Conservation (phyloP, 495 filamentous ascomycete species). For the Hypoxylon cercidicola region DNA sequence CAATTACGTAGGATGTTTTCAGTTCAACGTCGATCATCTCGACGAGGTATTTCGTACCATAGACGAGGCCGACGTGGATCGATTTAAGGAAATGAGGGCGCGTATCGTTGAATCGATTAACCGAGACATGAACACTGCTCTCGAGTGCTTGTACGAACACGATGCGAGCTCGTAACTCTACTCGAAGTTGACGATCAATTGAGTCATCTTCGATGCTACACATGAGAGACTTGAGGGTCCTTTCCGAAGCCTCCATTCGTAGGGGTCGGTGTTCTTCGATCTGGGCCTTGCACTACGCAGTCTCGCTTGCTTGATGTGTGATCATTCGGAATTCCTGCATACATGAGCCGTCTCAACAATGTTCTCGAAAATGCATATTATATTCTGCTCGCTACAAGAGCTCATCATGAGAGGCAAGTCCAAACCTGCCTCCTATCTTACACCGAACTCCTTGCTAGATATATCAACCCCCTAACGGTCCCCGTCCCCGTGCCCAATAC, state of each 20-base stretch:
- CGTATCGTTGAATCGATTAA: neutral
- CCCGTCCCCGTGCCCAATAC: neutral
- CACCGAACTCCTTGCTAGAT: conserved; percentile 32
- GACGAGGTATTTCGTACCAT: too few species aligned
- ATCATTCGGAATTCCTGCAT: too few species aligned
- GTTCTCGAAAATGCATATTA: too few species aligned
- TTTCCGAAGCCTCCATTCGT: too few species aligned
- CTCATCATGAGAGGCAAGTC: neutral
- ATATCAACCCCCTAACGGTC: neutral
- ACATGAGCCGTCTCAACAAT: too few species aligned
- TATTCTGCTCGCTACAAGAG: neutral
- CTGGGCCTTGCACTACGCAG: too few species aligned
- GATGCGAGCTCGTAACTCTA: neutral
- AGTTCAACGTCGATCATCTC: neutral
- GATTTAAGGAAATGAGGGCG: neutral
- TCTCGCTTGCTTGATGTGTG: too few species aligned
- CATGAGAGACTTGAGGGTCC: too few species aligned
- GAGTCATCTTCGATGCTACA: neutral
- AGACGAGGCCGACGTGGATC: neutral
- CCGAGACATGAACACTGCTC: neutral
- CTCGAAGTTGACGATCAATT: neutral
- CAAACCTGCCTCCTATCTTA: conserved; percentile 1
- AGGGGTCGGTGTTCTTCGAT: too few species aligned
- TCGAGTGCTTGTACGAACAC: neutral
- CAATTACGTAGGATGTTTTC: neutral